These are phyloP conservation scores for Alternaria hordeiaustralica DNA, from an alignment of 2,329 filamentous ascomycete species.

Conservation along the genomic window DNA sequence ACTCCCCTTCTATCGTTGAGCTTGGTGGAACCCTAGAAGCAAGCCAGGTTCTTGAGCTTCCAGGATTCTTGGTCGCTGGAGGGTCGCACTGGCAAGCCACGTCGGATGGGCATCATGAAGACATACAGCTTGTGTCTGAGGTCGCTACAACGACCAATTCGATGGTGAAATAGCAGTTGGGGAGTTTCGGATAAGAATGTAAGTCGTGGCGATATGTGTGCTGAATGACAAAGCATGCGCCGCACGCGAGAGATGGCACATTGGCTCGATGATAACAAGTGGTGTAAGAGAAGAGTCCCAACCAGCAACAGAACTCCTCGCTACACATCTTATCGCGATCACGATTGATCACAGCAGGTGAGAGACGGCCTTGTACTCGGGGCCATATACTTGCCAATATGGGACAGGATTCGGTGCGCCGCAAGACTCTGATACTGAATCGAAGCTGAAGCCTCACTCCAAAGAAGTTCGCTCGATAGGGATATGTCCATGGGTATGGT, in stretches of 20 bases:
- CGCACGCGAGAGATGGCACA: background rate
- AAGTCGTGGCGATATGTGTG: background rate
- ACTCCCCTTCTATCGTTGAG: accelerated
- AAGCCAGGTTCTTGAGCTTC: background rate
- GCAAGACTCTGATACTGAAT: background rate
- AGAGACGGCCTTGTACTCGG: background rate
- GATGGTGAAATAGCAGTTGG: background rate
- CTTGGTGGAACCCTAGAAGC: background rate
- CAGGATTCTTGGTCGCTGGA: background rate
- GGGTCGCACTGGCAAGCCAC: background rate
- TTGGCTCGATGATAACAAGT: background rate
- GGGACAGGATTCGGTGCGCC: background rate
- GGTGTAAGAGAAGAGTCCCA: background rate
- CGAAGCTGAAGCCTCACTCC: background rate
- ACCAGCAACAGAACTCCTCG: background rate
- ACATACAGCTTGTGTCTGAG: background rate
- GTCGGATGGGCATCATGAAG: background rate
- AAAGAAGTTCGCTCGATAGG: background rate
- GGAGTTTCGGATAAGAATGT: background rate
- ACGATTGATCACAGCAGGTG: background rate
- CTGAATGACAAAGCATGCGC: background rate
- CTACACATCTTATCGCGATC: background rate
- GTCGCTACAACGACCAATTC: background rate
- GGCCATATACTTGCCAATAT: background rate
- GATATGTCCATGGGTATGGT: background rate